phyloP scores from a whole-genome alignment of 768 basidiomycete species.

The Terana coerulea region DNA sequence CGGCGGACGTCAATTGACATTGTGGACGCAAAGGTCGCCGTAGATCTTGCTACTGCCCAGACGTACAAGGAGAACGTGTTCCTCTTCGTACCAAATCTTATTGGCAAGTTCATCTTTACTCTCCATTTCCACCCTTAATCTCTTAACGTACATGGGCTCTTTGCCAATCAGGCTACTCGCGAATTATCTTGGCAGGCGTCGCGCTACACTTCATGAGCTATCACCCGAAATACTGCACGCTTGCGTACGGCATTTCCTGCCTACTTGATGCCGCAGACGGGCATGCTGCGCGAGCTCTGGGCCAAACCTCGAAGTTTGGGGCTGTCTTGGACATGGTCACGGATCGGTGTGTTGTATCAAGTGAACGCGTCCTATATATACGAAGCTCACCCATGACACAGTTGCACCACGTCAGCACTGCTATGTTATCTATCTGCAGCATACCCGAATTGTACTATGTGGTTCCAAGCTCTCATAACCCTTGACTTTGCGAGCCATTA shows the following conservation, averaged over 20 bases:
- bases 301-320: slow-evolving; percentile 94
- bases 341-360: slow-evolving; percentile 63
- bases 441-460: slow-evolving; percentile 79
- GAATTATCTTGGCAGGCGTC: slow-evolving; percentile 85
- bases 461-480: slow-evolving; percentile 94
- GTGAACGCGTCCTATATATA: neutral
- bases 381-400: slow-evolving; percentile 28
- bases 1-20: slow-evolving; percentile 59
- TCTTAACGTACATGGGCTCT: neutral
- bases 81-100: slow-evolving; percentile 94
- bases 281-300: slow-evolving; percentile 81
- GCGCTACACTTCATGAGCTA: slow-evolving; percentile 92
- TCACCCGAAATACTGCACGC: slow-evolving; percentile 88
- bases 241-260: slow-evolving; percentile 86
- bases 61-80: slow-evolving; percentile 94
- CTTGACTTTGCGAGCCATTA: slow-evolving; percentile 98
- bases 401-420: slow-evolving; percentile 94
- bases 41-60: slow-evolving; percentile 84
- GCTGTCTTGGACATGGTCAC: slow-evolving; percentile 99
- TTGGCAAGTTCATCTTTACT: slow-evolving; percentile 52
- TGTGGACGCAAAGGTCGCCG: slow-evolving; percentile 80
- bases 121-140: neutral
- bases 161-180: slow-evolving; percentile 67
- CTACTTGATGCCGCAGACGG: slow-evolving; percentile 96
- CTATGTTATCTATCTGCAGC: slow-evolving; percentile 90